phyloP scores from a whole-genome alignment of 768 basidiomycete species.

The Gloeopeniophorella convolvens region DNA sequence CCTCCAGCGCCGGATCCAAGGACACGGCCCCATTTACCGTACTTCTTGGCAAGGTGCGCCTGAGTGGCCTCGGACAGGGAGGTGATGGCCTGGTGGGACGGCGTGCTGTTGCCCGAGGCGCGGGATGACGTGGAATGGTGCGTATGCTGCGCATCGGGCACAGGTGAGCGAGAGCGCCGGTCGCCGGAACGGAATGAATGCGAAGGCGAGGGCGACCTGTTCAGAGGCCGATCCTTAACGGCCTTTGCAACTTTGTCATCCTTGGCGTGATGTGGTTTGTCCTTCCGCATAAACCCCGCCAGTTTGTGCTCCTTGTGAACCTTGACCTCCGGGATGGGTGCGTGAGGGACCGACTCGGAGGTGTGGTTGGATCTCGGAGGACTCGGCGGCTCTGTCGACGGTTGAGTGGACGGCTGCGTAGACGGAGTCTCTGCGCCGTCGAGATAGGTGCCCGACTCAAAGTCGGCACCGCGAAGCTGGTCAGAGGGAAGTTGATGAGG shows the following conservation, averaged over 20 bases:
- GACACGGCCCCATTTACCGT: slow-evolving; percentile 96
- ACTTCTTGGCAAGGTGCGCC: slow-evolving; percentile 94
- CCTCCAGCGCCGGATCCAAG: slow-evolving; percentile 98
- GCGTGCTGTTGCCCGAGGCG: slow-evolving; percentile 9
- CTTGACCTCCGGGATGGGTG: slow-evolving; percentile 14
- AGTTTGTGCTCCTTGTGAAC: slow-evolving; percentile 27
- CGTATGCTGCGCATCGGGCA: slow-evolving; percentile 7
- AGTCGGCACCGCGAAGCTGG: slow-evolving; percentile 30
- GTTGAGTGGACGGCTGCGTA: slow-evolving; percentile 23
- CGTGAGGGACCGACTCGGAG: not conserved
- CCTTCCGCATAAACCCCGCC: slow-evolving; percentile 30
- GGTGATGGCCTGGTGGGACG: slow-evolving; percentile 33
- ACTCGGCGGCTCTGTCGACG: slow-evolving; percentile 18
- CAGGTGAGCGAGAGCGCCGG: not conserved
- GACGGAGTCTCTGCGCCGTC: slow-evolving; percentile 25
- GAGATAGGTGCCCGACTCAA: slow-evolving; percentile 32
- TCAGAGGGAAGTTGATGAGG: slow-evolving; percentile 31
- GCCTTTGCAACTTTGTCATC: slow-evolving; percentile 22
- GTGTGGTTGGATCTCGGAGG: slow-evolving; percentile 15
- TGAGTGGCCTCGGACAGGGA: slow-evolving; percentile 80
- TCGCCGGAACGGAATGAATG: slow-evolving; percentile 4
- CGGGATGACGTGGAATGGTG: slow-evolving; percentile 8
- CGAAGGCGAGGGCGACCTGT: slow-evolving; percentile 27
- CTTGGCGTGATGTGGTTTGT: slow-evolving; percentile 25
- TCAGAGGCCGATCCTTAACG: slow-evolving; percentile 1